Base-by-base conservation (phyloP, 257 asterid species). In the Mentha longifolia region DNA sequence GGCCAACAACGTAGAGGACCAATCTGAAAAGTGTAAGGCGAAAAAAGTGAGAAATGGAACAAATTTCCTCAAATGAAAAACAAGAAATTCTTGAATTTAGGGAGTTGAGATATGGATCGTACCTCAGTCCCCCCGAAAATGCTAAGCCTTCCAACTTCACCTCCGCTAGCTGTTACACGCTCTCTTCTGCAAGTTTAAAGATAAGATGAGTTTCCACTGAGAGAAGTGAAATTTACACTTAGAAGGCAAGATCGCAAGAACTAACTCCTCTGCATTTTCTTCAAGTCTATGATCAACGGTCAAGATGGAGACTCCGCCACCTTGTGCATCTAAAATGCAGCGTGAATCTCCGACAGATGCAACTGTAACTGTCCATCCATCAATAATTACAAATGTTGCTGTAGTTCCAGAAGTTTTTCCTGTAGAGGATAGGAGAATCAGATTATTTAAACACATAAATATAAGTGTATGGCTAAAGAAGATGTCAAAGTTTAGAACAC, bases 301-400 rank as follows among this genome's bases (percentile, higher is more conserved):
- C 84, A 92, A 83, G 73, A 75, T 82, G 14, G 92, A 81, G 62
- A 90, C 81, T 8, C 74, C 81, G 41, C 87, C 88, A 1, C 92
- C 95, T 75, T 84, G 92, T 54, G 95, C 80, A 73, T 90, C 98
- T 79, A 90, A 76, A 56, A 92, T 77, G 77, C 98, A 92, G 49
- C 96, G 96, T 2, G 98, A 90, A 76, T 92, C 98, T 46, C 97
- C 98, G 41, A 92, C 98, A 4, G 88, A 90, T 0, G 98, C 98
- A 47, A 90, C 96, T 12, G 97, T 88, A 69, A 92, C 95, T 1
- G 96, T 90, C 96, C 92, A 88, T 42, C 96, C 96, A 46, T 92
- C 98, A 31, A 92, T 78, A 11, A 92, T 79, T 22, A 92, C 96
- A 75, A 90, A 82, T 12, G 97, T 90, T 46, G 92, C 95, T 4